Percentiles rank a stretch among this genome's conserved stretches.
These are phyloP conservation scores for Sporothrix globosa DNA, from an alignment of 2,329 filamentous ascomycete species.

Conservation along the genomic window DNA sequence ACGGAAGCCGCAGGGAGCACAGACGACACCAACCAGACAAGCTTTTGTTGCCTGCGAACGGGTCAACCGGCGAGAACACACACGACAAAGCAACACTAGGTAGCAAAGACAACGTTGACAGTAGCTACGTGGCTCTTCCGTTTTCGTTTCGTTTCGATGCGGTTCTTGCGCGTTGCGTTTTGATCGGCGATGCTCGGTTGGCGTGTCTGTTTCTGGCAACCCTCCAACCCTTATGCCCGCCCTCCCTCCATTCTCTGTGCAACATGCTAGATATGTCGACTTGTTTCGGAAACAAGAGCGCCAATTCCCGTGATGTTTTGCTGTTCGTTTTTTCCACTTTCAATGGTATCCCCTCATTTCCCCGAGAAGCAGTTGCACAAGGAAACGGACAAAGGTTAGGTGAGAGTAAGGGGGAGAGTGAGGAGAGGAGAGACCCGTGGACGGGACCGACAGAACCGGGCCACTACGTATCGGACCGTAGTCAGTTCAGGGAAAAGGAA, in stretches of 20 bases:
- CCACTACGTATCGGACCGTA: constrained; percentile 9
- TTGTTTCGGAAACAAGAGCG: constrained; percentile 19
- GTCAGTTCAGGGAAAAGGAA: constrained; percentile 9
- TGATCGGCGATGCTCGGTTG: too few relatives aligned
- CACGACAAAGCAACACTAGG: neutral
- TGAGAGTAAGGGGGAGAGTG: too few relatives aligned
- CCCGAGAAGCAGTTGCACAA: too few relatives aligned
- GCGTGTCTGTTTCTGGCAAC: neutral
- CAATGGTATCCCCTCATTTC: neutral
- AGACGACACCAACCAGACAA: neutral
- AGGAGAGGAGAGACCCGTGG: too few relatives aligned
- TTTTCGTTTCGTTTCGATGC: too few relatives aligned
- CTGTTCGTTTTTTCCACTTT: neutral
- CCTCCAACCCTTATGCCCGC: too few relatives aligned
- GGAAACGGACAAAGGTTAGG: too few relatives aligned
- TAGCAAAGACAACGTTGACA: too few relatives aligned
- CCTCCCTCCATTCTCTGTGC: too few relatives aligned
- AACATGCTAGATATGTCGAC: neutral
- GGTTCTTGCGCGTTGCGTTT: too few relatives aligned
- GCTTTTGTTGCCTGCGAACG: neutral
- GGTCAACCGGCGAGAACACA: constrained; percentile 15
- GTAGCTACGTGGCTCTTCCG: neutral
- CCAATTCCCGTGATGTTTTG: neutral
- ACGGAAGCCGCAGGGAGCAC: neutral
- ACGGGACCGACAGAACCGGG: neutral